Evolutionary conservation across 495 filamentous ascomycete genomes (phyloP), one percentile per base, ranked within the genome.

Genomic region (Aspergillus cristatus): DNA sequence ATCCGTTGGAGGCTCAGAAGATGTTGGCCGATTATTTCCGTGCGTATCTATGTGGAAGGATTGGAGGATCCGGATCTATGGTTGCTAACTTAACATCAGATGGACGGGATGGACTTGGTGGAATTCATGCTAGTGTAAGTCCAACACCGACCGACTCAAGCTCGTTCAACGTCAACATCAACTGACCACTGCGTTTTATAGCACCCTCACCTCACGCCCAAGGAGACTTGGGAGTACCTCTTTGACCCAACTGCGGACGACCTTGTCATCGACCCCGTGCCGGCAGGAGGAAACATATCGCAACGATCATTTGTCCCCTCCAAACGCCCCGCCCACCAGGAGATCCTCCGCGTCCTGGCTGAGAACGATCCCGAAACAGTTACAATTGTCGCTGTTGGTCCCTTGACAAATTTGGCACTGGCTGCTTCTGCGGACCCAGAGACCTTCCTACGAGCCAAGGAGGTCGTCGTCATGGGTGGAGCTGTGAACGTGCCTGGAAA

Each of bases 401-500:
- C 91, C 0, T 64, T 97, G 25, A 96, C 89, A 4, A 99, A 93
- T 57, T 65, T 96, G 14, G 90, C 93, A 8, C 57, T 89, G 28
- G 91, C 91, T 10, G 87, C 91, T 18, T 76, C 85, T 5, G 74
- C 83, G 51, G 86, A 94, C 44, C 77, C 86, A 2, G 79, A 84
- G 51, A 80, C 86, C 3, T 94, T 99, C 64, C 72, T 97, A 3
- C 76, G 78, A 14, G 86, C 76, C 17, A 94, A 93, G 54, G 83
- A 94, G 54, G 77, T 99, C 2, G 78, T 95, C 14, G 81, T 94
- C n/a, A 99, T 99, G 91, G 91, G 90, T 24, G 93, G 91, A 40
- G 76, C 83, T n/a, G 73, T 97, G 31, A 68, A 80, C 28, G 51
- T 75, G 13, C 71, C 76, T 18, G 91, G 91, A 35, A 99, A 99